Evolutionary conservation across 2,329 filamentous ascomycete genomes (phyloP).

Genomic region (Colletotrichum godetiae): DNA sequence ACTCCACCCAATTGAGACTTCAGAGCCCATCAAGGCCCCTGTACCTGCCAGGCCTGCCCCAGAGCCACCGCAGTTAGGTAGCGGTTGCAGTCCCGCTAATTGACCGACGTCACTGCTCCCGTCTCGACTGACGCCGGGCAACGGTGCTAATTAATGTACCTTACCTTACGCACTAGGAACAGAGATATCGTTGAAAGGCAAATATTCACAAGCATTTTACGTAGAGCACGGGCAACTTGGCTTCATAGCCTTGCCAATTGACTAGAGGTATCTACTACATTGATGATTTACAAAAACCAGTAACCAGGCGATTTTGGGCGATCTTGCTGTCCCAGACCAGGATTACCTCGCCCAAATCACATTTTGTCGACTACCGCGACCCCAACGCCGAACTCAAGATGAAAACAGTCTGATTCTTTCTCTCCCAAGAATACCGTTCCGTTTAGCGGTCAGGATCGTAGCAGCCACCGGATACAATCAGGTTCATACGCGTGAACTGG

Average conservation of each 20-base stretch:
- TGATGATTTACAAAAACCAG: slow-evolving; percentile 22
- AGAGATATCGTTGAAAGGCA: no score
- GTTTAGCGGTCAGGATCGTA: slow-evolving; percentile 66
- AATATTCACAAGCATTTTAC: neutral
- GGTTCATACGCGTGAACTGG: slow-evolving; percentile 93
- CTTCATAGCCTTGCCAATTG: neutral
- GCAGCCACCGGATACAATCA: slow-evolving; percentile 86
- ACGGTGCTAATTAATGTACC: no score
- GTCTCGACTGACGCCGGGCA: neutral
- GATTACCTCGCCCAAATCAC: slow-evolving; percentile 20
- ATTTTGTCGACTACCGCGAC: slow-evolving; percentile 14
- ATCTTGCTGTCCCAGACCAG: slow-evolving; percentile 4
- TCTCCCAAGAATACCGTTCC: neutral
- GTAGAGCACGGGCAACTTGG: neutral
- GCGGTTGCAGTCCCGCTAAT: neutral
- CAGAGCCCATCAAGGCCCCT: slow-evolving; percentile 14
- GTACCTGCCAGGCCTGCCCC: neutral
- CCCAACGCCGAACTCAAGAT: slow-evolving; percentile 33
- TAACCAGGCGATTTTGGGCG: neutral
- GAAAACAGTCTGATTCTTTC: slow-evolving; percentile 20
- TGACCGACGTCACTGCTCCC: neutral
- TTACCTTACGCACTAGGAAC: no score
- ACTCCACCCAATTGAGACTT: neutral
- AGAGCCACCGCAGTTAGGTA: neutral
- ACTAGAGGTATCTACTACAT: slow-evolving; percentile 5